Evolutionary conservation across 306 rosid genomes (phyloP).

Genomic region (Citrullus colocynthis): DNA sequence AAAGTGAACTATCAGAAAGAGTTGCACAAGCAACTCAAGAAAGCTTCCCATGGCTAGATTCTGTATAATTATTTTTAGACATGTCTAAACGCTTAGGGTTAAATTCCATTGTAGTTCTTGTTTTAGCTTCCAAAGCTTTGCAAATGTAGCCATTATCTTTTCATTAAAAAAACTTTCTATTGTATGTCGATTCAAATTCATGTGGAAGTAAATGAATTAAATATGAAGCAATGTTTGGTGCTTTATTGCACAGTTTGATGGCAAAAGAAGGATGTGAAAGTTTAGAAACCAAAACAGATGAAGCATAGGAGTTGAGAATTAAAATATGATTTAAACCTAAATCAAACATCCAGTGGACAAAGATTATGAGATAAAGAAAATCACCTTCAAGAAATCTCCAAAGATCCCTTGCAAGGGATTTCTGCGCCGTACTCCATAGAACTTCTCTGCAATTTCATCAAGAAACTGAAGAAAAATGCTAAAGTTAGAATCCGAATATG

Average conservation of each 20-base stretch:
- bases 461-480: conserved; percentile 49
- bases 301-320: background rate
- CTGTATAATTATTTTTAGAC: background rate
- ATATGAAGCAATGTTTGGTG: background rate
- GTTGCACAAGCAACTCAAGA: background rate
- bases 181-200: background rate
- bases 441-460: conserved; percentile 73
- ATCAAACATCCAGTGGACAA: background rate
- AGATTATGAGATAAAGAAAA: background rate
- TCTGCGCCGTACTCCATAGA: conserved; percentile 69
- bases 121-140: background rate
- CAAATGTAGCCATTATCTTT: background rate
- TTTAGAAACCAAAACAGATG: background rate
- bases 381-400: conserved; percentile 84
- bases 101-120: background rate
- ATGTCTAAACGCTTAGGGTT: background rate
- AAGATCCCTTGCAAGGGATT: conserved; percentile 88
- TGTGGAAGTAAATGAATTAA: background rate
- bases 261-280: background rate
- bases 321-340: background rate
- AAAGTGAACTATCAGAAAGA: background rate
- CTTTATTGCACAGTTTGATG: background rate
- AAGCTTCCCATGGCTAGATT: background rate
- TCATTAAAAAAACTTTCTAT: background rate
- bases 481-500: conserved; percentile 21